phyloP scores from a whole-genome alignment of 1,284 basidiomycete genomes.

The Tilletia walkeri region DNA sequence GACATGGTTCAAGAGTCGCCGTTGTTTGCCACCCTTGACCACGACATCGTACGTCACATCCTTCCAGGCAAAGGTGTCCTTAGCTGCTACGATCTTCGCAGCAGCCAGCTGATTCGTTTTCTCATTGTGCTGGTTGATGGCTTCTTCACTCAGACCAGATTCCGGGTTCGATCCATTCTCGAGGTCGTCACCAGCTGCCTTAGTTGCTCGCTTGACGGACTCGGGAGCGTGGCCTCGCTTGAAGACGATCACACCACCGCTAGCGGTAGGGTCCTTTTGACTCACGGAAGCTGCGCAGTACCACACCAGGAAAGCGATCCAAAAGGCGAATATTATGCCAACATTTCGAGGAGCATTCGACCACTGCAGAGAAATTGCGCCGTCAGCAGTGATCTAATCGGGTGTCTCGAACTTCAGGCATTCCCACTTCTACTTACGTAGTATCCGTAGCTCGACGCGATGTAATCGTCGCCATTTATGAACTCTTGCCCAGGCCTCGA shows the following conservation, averaged over 20 bases:
- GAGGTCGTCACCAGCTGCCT: slow-evolving; percentile 11
- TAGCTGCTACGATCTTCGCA: slow-evolving; percentile 32
- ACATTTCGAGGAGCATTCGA: slow-evolving; percentile 33
- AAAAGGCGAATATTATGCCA: slow-evolving; percentile 38
- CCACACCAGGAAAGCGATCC: slow-evolving; percentile 18
- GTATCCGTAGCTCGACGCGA: slow-evolving; percentile 34
- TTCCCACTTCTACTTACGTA: background rate
- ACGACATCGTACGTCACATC: slow-evolving; percentile 41
- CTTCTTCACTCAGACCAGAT: background rate
- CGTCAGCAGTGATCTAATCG: too few relatives aligned
- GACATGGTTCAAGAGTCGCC: slow-evolving; percentile 57
- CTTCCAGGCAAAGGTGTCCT: slow-evolving; percentile 39
- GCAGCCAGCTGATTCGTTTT: slow-evolving; percentile 15
- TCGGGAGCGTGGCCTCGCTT: slow-evolving; percentile 30
- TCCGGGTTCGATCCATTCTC: background rate
- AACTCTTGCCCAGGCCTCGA: slow-evolving; percentile 32
- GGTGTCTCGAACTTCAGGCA: background rate
- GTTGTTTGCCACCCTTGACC: slow-evolving; percentile 36
- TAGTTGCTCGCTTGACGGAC: slow-evolving; percentile 1
- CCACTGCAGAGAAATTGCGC: background rate
- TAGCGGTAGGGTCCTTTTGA: slow-evolving; percentile 40
- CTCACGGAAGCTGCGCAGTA: slow-evolving; percentile 41
- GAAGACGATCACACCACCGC: slow-evolving; percentile 45
- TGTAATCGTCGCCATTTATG: slow-evolving; percentile 32
- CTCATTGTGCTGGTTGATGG: background rate